Evolutionary conservation across 805 yeast genomes (phyloP), one percentile per base, ranked within the genome.

Genomic region (Candida arabinofermentans): DNA sequence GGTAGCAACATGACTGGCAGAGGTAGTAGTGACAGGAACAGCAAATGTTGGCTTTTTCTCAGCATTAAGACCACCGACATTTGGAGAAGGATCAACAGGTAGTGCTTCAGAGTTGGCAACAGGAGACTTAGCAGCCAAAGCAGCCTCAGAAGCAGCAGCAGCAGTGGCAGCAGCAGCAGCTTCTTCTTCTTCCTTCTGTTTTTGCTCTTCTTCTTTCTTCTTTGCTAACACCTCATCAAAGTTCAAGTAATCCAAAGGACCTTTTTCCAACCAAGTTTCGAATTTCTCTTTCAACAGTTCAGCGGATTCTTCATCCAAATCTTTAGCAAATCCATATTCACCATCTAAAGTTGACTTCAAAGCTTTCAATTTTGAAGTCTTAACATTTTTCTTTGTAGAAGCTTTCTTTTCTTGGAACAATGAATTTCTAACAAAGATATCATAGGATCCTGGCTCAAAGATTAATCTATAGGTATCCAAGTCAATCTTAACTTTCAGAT

Each of bases 381-480:
- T 46, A 21, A 40, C 33, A 18, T 48, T 37, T 24, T 43, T 50
- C 24, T 48, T 51, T 23, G 43, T 39, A n/a, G 19, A 5, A 17
- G 40, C 16, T 2, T 53, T 42, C 24, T 63, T 69, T n/a, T 48
- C 45, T 8, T 53, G 52, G 46, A 70, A 79, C 14, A 77, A 67
- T 1, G 81, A 65, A 46, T 71, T 72, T 37, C 95, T 72, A 2
- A 87, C 74, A 54, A 85, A 88, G 48, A 81, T 83, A 65, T 93
- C 99, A 49, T 74, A 78, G 0, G 96, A 78, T 5, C 74, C 81
- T 4, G 83, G 74, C 57, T 87, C 95, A 58, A 91, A 89, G 57
- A 85, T 81, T 55, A 93, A 65, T 48, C 86, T 74, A 62, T 87
- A 93, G 3, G 89, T 79, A 53, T 83, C 83, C 53, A 80, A 78